Conservation (phyloP, 495 filamentous ascomycete species). For the Podospora bellae-mahoneyi region DNA sequence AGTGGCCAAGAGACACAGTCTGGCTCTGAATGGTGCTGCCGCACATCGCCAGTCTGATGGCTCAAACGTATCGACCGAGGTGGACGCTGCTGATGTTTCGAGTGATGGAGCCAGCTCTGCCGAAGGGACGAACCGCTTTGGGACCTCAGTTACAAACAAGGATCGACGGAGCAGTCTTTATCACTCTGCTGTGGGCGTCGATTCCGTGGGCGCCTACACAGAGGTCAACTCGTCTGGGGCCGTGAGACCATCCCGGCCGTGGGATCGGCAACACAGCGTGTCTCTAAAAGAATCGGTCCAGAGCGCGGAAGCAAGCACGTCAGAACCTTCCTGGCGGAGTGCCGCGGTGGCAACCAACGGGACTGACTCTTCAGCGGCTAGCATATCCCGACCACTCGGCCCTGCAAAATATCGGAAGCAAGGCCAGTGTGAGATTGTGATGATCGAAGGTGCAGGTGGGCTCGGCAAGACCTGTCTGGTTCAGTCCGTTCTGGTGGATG, state of each 20-base stretch:
- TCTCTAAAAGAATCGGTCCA: constrained; percentile 34
- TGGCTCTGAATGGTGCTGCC: constrained; percentile 43
- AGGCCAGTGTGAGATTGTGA: constrained; percentile 73
- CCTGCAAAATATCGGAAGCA: constrained; percentile 60
- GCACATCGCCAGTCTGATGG: constrained; percentile 46
- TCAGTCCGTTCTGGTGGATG: constrained; percentile 69
- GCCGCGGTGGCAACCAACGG: constrained; percentile 17
- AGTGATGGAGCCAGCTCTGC: constrained; percentile 50
- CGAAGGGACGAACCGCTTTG: constrained; percentile 40
- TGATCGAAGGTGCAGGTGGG: constrained; percentile 70
- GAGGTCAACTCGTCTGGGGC: constrained; percentile 22
- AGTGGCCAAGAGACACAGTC: constrained; percentile 57
- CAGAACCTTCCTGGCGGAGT: constrained; percentile 33
- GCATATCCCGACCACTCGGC: constrained; percentile 43
- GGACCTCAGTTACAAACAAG: constrained; percentile 45
- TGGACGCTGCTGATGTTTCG: constrained; percentile 51
- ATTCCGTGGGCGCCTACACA: constrained; percentile 17
- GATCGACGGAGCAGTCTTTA: constrained; percentile 41
- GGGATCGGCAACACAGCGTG: constrained; percentile 38
- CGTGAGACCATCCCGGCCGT: constrained; percentile 30
- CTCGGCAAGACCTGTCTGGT: constrained; percentile 82
- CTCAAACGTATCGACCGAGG: constrained; percentile 56
- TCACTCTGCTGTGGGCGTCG: constrained; percentile 30
- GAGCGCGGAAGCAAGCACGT: constrained; percentile 30
- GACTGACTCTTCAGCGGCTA: constrained; percentile 33